Evolutionary conservation across 805 yeast species (phyloP), one percentile per base, ranked within the genome.

Genomic region (Kockiozyma suomiensis): DNA sequence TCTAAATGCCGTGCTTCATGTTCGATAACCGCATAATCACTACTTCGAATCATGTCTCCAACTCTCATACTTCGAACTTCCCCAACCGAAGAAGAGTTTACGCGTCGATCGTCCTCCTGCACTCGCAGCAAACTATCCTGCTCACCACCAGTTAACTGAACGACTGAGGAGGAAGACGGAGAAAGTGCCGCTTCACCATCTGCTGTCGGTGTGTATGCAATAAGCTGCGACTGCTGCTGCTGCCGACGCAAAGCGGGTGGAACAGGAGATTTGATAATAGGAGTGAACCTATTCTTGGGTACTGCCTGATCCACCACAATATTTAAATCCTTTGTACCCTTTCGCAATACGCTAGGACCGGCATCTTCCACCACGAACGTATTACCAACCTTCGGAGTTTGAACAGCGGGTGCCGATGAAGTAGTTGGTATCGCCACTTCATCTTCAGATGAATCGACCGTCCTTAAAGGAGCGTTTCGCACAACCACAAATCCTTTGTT

Each of bases 401-500:
- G n/a, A n/a, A n/a, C n/a, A n/a, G n/a, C 47, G 25, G 21, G 28
- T 12, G 21, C 25, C 15, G 47, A 4, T 1, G 37, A 17, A 1
- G 47, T 8, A 12, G 43, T 19, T 8, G 43, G 42, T 26, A 19
- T n/a, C 13, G 33, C 23, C 41, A 8, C 40, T 3, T 51, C 55
- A 30, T 32, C 42, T 7, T 15, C 23, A n/a, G 26, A 32, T n/a
- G 49, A 12, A 13, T 10, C 30, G 21, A 52, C 59, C 2, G 60
- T 41, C 25, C 58, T 28, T 28, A 66, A 28, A 2, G 70, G 70
- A 33, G 57, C 49, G 37, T 63, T 65, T 8, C 70, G 60, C 25
- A 67, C 67, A 19, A 67, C 70, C 19, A 67, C 69, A 54, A 67
- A 67, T 19, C 67, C 69, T 17, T 60, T 49, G 26, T 49, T 45